phyloP scores from a whole-genome alignment of 2,329 filamentous ascomycete species.

The Cordyceps tenuipes region DNA sequence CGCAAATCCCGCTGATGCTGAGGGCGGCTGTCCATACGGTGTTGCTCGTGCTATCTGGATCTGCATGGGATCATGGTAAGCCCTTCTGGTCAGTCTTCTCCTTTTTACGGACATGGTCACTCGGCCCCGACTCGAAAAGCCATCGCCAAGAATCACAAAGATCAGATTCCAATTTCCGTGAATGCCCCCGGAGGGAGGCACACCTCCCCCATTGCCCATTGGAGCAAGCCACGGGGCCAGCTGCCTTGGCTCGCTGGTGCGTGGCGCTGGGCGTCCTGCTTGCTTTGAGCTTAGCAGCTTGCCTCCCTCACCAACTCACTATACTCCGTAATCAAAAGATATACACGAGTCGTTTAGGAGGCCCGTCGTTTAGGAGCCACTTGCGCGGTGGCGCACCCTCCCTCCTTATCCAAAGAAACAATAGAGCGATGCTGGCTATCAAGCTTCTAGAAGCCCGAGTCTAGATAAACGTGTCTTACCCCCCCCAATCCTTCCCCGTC shows the following conservation, averaged over 20 bases:
- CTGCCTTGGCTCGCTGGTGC: background rate
- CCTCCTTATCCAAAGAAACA: background rate
- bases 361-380: background rate
- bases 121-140: background rate
- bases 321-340: too few relatives aligned
- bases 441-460: slow-evolving; percentile 3
- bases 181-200: background rate
- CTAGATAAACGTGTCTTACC: background rate
- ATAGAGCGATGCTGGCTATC: background rate
- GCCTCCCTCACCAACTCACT: background rate
- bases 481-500: background rate
- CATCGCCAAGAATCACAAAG: background rate
- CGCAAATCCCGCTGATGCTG: background rate
- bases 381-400: slow-evolving; percentile 7
- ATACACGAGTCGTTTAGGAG: background rate
- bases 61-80: background rate
- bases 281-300: background rate
- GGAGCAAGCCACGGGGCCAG: background rate
- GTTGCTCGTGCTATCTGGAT: background rate
- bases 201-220: background rate
- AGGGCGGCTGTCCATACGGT: too few relatives aligned
- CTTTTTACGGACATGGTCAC: background rate
- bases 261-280: background rate
- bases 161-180: background rate
- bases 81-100: background rate